These are phyloP conservation scores for Excoecaria agallocha DNA, from an alignment of 345 rosid genomes.

Conservation along the genomic window DNA sequence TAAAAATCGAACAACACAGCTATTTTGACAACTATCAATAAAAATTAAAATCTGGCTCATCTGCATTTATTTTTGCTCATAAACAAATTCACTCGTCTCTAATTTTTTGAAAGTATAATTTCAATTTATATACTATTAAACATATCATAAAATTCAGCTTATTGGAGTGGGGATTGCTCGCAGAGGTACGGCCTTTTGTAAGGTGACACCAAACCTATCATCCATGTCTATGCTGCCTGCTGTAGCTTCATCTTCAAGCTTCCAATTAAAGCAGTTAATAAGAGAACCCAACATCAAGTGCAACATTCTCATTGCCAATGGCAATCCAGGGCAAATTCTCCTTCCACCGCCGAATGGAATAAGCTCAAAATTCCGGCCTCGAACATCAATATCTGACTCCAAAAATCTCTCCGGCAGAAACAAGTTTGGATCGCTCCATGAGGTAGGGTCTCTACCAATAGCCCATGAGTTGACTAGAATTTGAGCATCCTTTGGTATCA, in stretches of 20 bases:
- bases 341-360: slow-evolving; percentile 13
- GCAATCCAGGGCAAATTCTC: slow-evolving; percentile 19
- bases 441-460: slow-evolving; percentile 25
- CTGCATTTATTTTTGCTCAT: too few relatives aligned
- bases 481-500: slow-evolving; percentile 40
- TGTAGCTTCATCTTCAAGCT: slow-evolving; percentile 2
- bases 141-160: not conserved
- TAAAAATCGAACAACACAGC: too few relatives aligned
- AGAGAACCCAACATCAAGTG: slow-evolving; percentile 5
- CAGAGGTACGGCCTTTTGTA: slow-evolving; percentile 4
- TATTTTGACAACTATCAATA: too few relatives aligned
- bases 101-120: too few relatives aligned
- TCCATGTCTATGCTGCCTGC: slow-evolving; percentile 9
- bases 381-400: slow-evolving; percentile 1
- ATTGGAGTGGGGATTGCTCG: not conserved
- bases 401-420: slow-evolving; percentile 14
- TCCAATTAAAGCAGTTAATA: slow-evolving; percentile 10
- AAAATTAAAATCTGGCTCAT: too few relatives aligned
- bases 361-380: slow-evolving; percentile 1
- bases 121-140: too few relatives aligned
- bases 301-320: slow-evolving; percentile 12
- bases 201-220: slow-evolving; percentile 1
- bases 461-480: slow-evolving; percentile 51
- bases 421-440: slow-evolving; percentile 1
- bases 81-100: too few relatives aligned